phyloP scores from a whole-genome alignment of 768 basidiomycete species.

The Leccinum incarnatum region DNA sequence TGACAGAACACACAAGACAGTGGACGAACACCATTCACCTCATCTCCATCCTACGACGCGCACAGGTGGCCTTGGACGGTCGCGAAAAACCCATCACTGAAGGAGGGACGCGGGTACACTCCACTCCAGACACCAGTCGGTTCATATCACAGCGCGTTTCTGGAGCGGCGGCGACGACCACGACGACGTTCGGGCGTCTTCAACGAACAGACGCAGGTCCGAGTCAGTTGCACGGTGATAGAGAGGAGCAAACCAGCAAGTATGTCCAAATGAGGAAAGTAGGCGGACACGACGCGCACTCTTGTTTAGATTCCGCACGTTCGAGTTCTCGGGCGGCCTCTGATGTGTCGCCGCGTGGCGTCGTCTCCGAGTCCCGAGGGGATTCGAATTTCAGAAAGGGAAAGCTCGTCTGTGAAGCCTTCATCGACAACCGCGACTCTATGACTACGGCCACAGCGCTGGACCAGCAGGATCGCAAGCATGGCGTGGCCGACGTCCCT shows the following conservation, averaged over 20 bases:
- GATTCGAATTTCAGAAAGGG: no score
- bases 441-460: conserved; percentile 3
- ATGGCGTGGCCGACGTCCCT: conserved; percentile 37
- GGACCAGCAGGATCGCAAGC: conserved; percentile 2
- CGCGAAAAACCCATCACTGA: conserved; percentile 22
- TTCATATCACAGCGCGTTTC: conserved; percentile 39
- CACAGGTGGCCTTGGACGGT: conserved; percentile 33
- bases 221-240: no score
- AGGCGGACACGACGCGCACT: background rate
- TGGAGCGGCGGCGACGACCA: conserved; percentile 20
- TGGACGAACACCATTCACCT: background rate
- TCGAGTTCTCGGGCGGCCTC: background rate
- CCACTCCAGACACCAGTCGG: conserved; percentile 9
- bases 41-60: conserved; percentile 33
- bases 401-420: no score
- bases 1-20: conserved; percentile 7
- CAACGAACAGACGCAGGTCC: no score
- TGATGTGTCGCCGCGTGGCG: background rate
- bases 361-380: no score
- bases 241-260: background rate
- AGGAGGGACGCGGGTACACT: no score
- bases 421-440: background rate
- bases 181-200: conserved; percentile 23
- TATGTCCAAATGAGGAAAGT: conserved; percentile 26
- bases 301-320: background rate